Conservation (phyloP, 495 filamentous ascomycete species). For the Xeromyces bisporus region DNA sequence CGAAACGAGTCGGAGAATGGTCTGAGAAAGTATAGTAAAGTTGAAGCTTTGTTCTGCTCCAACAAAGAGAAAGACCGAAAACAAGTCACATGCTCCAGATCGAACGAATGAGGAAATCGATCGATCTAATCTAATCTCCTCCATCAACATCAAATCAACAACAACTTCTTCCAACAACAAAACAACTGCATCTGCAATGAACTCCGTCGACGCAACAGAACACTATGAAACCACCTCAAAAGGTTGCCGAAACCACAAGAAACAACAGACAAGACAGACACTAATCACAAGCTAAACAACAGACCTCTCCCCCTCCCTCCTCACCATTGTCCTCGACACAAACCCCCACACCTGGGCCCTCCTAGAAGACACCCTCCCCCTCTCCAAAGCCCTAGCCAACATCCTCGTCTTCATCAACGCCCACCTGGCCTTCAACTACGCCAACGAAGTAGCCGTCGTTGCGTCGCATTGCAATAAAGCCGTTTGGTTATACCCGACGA, state of each 20-base stretch:
- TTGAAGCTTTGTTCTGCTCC: too few relatives aligned
- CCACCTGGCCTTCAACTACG: slow-evolving; percentile 81
- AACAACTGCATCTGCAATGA: slow-evolving; percentile 56
- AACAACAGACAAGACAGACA: background rate
- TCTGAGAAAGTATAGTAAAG: too few relatives aligned
- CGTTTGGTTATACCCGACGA: slow-evolving; percentile 69
- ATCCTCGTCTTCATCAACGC: slow-evolving; percentile 93
- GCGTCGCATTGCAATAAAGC: slow-evolving; percentile 75
- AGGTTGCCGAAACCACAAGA: slow-evolving; percentile 14
- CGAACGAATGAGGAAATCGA: too few relatives aligned
- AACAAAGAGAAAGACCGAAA: too few relatives aligned
- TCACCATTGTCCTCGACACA: slow-evolving; percentile 86
- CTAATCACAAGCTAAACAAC: background rate
- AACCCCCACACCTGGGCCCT: slow-evolving; percentile 89
- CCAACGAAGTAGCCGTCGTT: slow-evolving; percentile 83
- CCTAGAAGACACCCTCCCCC: slow-evolving; percentile 56
- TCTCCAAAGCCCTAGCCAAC: slow-evolving; percentile 72
- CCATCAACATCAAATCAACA: too few relatives aligned
- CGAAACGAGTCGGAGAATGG: too few relatives aligned
- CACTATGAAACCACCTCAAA: slow-evolving; percentile 51
- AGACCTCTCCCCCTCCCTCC: slow-evolving; percentile 64
- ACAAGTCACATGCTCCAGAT: too few relatives aligned
- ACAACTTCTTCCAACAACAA: too few relatives aligned
- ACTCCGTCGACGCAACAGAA: slow-evolving; percentile 76
- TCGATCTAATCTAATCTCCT: too few relatives aligned